Percentiles rank a stretch among this genome's conserved stretches.
Evolutionary conservation across 108 stramenopile species (phyloP).

Genomic region (Fragilaria crotonensis): DNA sequence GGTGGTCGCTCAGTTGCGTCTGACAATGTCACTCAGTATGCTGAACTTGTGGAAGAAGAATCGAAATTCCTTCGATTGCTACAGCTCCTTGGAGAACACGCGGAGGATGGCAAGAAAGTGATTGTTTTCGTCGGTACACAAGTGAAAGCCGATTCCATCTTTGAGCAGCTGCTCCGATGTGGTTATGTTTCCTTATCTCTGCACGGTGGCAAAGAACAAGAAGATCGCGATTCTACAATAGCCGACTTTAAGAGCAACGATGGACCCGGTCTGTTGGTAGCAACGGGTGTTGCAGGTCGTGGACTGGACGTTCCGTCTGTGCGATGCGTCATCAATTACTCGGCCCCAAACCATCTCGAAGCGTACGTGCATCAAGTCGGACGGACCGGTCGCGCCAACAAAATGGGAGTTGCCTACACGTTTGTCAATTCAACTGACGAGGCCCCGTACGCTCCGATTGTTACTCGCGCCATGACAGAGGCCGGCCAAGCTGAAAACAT

Average conservation of each 20-base stretch:
- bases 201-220: conserved; percentile 99
- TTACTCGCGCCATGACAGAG: conserved; percentile 88
- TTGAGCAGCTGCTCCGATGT: conserved; percentile 85
- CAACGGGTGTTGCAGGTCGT: conserved; percentile 90
- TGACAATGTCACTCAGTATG: conserved; percentile 87
- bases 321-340: conserved; percentile 94
- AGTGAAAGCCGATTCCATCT: conserved; percentile 87
- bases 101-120: conserved; percentile 86
- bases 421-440: conserved; percentile 91
- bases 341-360: conserved; percentile 96
- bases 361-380: conserved; percentile 99
- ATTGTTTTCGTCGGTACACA: conserved; percentile 98
- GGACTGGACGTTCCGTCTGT: conserved; percentile 94
- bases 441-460: conserved; percentile 90
- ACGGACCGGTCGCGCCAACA: conserved; percentile 93
- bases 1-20: conserved; percentile 95
- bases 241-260: conserved; percentile 91
- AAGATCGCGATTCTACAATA: conserved; percentile 97
- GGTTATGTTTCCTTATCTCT: conserved; percentile 94
- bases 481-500: conserved; percentile 87
- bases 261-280: conserved; percentile 86
- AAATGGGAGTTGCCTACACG: conserved; percentile 93
- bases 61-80: conserved; percentile 96
- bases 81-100: conserved; percentile 94
- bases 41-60: conserved; percentile 89